A percentile compares a stretch with the other conserved stretches of the same genome.
These are phyloP conservation scores for Gracilaria gracilis DNA, from an alignment of 23 red algal genomes.

Conservation along the genomic window DNA sequence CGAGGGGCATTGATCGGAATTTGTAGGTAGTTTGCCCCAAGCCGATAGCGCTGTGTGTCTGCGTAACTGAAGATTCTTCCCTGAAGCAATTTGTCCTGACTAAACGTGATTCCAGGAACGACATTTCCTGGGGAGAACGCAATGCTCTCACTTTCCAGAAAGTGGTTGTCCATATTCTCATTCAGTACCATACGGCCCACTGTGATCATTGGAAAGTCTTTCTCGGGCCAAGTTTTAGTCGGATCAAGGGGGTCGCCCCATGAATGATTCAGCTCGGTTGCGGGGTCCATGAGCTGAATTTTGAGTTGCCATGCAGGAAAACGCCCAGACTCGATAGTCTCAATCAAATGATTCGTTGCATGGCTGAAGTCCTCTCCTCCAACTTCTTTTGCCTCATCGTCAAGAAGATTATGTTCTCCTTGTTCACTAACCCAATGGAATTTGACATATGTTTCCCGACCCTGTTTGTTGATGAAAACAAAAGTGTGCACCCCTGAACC, in stretches of 20 bases:
- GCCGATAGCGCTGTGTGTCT: conserved; percentile 97
- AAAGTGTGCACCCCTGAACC: conserved; percentile 93
- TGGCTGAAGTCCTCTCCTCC: conserved; percentile 95
- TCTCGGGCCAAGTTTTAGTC: conserved; percentile 97
- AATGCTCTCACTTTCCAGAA: conserved; percentile 92
- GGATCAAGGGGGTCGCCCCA: conserved; percentile 93
- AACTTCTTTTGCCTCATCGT: conserved; percentile 87
- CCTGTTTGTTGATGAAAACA: conserved; percentile 76
- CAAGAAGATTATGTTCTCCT: conserved; percentile 89
- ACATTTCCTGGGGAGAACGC: conserved; percentile 94
- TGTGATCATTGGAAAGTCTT: conserved; percentile 81
- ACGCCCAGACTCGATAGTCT: conserved; percentile 86
- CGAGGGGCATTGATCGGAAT: conserved; percentile 96
- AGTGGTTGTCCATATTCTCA: conserved; percentile 93
- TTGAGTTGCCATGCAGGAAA: conserved; percentile 91
- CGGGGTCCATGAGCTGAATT: conserved; percentile 92
- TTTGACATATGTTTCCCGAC: conserved; percentile 92
- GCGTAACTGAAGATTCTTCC: conserved; percentile 93
- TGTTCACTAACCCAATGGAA: conserved; percentile 94
- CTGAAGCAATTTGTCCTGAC: conserved; percentile 97
- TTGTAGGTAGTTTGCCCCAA: conserved; percentile 93
- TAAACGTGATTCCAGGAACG: conserved; percentile 91
- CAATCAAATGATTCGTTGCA: conserved; percentile 93
- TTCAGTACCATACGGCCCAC: conserved; percentile 94
- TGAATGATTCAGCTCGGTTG: conserved; percentile 67